phyloP scores from a whole-genome alignment of 2,329 filamentous ascomycete species.

The Pseudovirgaria hyperparasitica region DNA sequence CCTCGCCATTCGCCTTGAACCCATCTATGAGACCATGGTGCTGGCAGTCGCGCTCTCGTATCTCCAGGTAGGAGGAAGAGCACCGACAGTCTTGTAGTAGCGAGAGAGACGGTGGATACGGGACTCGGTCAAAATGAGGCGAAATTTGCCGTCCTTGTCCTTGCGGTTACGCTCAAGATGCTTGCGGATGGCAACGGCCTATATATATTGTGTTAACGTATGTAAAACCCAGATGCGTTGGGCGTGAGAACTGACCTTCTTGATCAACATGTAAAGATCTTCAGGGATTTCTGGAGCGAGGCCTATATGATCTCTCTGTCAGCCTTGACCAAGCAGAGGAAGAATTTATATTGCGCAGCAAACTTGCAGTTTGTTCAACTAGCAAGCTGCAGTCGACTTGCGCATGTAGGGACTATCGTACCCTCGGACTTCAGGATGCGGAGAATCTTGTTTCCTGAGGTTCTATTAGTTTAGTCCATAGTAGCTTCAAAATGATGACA shows the following conservation, averaged over 20 bases:
- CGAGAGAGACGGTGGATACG: conserved; percentile 98
- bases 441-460: conserved; percentile 93
- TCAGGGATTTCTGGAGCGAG: conserved; percentile 97
- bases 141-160: conserved; percentile 99
- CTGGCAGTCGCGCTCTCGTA: conserved; percentile 92
- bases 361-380: conserved; percentile 11
- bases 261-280: conserved; percentile 99
- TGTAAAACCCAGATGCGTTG: neutral
- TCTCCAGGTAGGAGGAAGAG: conserved; percentile 85
- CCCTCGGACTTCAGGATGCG: conserved; percentile 95
- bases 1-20: too few species aligned
- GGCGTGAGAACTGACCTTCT: conserved; percentile 62
- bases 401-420: conserved; percentile 50
- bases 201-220: conserved; percentile 2
- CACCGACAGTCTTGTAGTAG: conserved; percentile 96
- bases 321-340: conserved; percentile 29
- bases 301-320: conserved; percentile 45
- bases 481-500: conserved; percentile 20
- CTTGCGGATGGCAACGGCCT: conserved; percentile 98
- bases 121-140: conserved; percentile 99
- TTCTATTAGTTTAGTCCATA: conserved; percentile 10
- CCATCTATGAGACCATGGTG: conserved; percentile 4
- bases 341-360: conserved; percentile 26
- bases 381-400: conserved; percentile 22
- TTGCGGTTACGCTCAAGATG: conserved; percentile 99